Base-by-base conservation (phyloP, 495 filamentous ascomycete species). In the Xanthoparmelia taractica region DNA sequence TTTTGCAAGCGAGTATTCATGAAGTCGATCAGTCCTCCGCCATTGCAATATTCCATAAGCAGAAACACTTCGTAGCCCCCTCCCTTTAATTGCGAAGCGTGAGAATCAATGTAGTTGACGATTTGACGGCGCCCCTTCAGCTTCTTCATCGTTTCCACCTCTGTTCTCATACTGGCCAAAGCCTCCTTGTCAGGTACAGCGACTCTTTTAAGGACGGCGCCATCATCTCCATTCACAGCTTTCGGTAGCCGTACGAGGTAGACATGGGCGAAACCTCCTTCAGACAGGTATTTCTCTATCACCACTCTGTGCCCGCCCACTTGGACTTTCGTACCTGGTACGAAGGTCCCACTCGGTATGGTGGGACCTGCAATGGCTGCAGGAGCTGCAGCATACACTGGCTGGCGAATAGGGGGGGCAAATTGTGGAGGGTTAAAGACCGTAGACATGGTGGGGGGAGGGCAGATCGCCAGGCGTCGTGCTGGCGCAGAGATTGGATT, bases 61-160 rank as follows among this genome's bases (percentile, higher is more conserved):
- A 98, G 73, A 76, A 98, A 98, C 50, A 98, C 94, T 75, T 98
- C 94, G 73, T 96, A 98, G 40, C 94, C 94, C 48, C 92, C 91
- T 41, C 89, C 92, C 65, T 89, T 86, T 64, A 97, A 79, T 75
- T 96, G 91, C 2, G 90, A 96, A 33, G 94, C 94, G 77, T 98
- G 94, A 59, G 92, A 96, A 78, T 98, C 94, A 73, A 97, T 90
- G 74, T 98, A 98, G 57, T 87, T 96, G 69, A 98, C 94, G 71
- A 98, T 97, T 66, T 94, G 88, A 59, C 84, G 85, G 78, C 97
- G 94, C 40, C 95, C 95, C 80, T 95, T 96, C 64, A 98, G 79
- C 70, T 92, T 90, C 84, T 98, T 98, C 94, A 98, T 98, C 25
- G 94, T 98, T 77, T 98, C 94, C 60, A 97, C 94, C 80, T 98